phyloP scores from a whole-genome alignment of 2,329 filamentous ascomycete genomes.

The Hortaea sp. region DNA sequence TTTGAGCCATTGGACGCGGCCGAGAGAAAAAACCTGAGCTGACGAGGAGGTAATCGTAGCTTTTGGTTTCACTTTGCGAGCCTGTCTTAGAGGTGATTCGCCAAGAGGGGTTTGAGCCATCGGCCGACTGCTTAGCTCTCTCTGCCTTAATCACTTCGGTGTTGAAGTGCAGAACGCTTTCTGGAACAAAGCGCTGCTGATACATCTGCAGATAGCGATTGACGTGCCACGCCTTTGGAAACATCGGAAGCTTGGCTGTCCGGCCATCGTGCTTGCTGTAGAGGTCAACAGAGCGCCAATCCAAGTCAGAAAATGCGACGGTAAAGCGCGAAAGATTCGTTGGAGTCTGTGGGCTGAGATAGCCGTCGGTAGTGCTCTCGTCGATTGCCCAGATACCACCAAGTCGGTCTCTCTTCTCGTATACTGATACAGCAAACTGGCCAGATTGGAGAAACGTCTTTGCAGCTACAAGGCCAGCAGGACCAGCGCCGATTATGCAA shows the following conservation, averaged over 20 bases:
- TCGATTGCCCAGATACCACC: constrained; percentile 66
- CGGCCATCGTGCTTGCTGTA: constrained; percentile 6
- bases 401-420: constrained; percentile 54
- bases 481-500: constrained; percentile 35
- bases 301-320: constrained; percentile 52
- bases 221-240: constrained; percentile 69
- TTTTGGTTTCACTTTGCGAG: constrained; percentile 3
- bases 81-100: constrained; percentile 8
- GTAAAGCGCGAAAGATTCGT: constrained; percentile 71
- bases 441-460: constrained; percentile 58
- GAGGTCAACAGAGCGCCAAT: constrained; percentile 49
- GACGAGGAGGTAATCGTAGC: constrained; percentile 62
- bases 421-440: constrained; percentile 58
- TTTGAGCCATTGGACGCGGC: constrained; percentile 46
- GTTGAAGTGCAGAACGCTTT: constrained; percentile 39
- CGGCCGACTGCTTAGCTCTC: neutral
- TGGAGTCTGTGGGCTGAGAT: constrained; percentile 49
- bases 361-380: constrained; percentile 33
- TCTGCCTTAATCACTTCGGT: constrained; percentile 12
- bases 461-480: constrained; percentile 35
- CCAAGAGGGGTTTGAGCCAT: constrained; percentile 6
- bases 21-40: constrained; percentile 68
- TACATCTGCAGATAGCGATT: constrained; percentile 63
- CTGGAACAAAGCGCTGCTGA: constrained; percentile 44
- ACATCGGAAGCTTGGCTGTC: constrained; percentile 38